Evolutionary conservation across 2,329 filamentous ascomycete genomes (phyloP), one percentile per base, ranked within the genome.

Genomic region (Xylaria sp.): DNA sequence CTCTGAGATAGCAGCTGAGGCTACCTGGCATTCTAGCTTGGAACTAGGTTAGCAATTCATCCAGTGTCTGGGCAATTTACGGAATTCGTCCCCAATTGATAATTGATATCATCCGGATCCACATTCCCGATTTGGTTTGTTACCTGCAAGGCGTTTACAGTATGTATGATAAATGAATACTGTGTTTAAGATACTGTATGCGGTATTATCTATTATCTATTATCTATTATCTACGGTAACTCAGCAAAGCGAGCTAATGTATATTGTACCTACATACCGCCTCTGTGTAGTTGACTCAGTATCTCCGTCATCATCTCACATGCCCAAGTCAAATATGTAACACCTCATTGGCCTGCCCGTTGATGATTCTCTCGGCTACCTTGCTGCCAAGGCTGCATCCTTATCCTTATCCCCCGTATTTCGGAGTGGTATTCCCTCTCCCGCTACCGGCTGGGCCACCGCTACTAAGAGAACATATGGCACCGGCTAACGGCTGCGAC

Each of bases 51-150:
- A 61, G 58, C 65, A 58, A 72, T 59, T 75, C 54, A 54, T 73
- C 66, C 70, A 74, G 67, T 66, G 59, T 69, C 65, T 65, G 37
- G 66, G 66, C 51, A 69, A 74, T 75, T 71, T 72, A 69, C 74
- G 74, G 74, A 76, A 65, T 73, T 71, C 71, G 68, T 75, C 70
- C 70, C 71, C 29, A 61, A 72, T 75, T 63, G 68, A 72, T 72
- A 61, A 71, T 75, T 60, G 68, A 72, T 72, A 65, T 48, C 63
- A 60, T 29, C 51, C 48, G 53, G 63, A 60, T 51, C 63, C 57
- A 66, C 29, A 65, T 63, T 25, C 70, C 63, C 35, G 37, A 65
- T 65, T 62, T 25, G 55, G 68, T 61, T 50, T 21, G 8, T n/a
- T 18, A 44, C 18, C 4, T 23, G 44, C 44, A 47, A 23, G 44